Conservation (phyloP, 495 filamentous ascomycete species). For the Margaritispora aquatica region DNA sequence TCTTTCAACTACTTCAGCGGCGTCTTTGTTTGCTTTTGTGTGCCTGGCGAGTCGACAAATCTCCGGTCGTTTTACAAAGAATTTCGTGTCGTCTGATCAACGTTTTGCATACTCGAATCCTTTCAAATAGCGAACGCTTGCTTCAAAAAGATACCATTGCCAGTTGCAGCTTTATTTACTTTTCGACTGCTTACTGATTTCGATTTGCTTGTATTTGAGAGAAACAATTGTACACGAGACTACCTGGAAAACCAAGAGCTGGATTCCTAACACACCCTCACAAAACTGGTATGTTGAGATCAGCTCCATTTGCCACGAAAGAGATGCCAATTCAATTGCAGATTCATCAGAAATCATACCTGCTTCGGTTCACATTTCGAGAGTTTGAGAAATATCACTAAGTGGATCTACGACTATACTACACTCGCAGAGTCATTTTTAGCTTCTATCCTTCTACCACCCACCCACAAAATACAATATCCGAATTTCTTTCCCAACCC, state of each 20-base stretch:
- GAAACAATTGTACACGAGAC: not conserved
- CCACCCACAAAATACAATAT: too few relatives aligned
- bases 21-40: slow-evolving; percentile 6
- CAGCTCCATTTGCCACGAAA: not conserved
- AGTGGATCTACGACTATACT: too few relatives aligned
- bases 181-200: not conserved
- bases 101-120: not conserved
- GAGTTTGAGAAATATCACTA: not conserved
- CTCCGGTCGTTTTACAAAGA: not conserved
- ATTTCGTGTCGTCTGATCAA: slow-evolving; percentile 4
- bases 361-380: too few relatives aligned
- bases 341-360: not conserved
- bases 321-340: not conserved
- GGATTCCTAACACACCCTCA: slow-evolving; percentile 10
- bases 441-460: too few relatives aligned
- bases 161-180: slow-evolving; percentile 6
- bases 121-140: slow-evolving; percentile 4
- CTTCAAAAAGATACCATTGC: not conserved
- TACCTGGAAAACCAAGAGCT: slow-evolving; percentile 18
- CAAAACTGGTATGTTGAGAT: not conserved
- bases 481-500: not conserved
- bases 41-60: slow-evolving; percentile 5
- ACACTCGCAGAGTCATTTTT: too few relatives aligned
- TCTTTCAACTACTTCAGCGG: slow-evolving; percentile 4
- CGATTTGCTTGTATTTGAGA: not conserved